Evolutionary conservation across 768 basidiomycete genomes (phyloP), one percentile per base, ranked within the genome.

Genomic region (Mycena galopus): DNA sequence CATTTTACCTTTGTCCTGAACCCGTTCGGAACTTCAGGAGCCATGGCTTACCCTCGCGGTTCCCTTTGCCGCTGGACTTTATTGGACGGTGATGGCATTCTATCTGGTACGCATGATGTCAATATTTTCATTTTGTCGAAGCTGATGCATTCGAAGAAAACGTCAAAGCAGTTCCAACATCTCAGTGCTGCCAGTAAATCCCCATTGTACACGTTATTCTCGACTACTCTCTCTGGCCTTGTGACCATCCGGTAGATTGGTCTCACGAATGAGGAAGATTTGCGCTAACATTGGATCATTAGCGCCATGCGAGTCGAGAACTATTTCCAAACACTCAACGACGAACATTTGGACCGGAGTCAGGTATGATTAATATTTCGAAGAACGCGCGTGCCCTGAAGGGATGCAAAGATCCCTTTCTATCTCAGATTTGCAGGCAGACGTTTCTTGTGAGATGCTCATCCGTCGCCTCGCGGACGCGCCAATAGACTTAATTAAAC

Each of bases 1-100:
- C 9, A 23, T 9, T 4, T 50, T 23, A 53, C 4, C 17, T 27
- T 29, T 9, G 21, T 53, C 12, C 25, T 53, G 51, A 53, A 55
- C 27, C 27, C 16, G 7, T 27, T 19, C 27, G 9, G 51, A 4
- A 4, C 14, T 53, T 7, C 19, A 53, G 51, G 29, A 25, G 12
- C 51, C 51, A 12, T 53, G 51, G 51, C 27, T 53, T 3, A 56
- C 67, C 25, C 23, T 69, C 5, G 39, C 50, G 21, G 23, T 69
- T 4, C 67, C 67, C 1, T 62, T 69, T 25, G 32, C 62, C 37
- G 59, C 47, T 2, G 67, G 32, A n/a, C 29, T 69, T 4, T 62
- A 53, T 30, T 69, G 50, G 44, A 3, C 44, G n/a, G 62, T 69
- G 12, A 9, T 69, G 12, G 10, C 27, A 16, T 53, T 53, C 16